These are phyloP conservation scores for Stenogyne calaminthoides DNA, from an alignment of 305 asterid species.

Conservation along the genomic window DNA sequence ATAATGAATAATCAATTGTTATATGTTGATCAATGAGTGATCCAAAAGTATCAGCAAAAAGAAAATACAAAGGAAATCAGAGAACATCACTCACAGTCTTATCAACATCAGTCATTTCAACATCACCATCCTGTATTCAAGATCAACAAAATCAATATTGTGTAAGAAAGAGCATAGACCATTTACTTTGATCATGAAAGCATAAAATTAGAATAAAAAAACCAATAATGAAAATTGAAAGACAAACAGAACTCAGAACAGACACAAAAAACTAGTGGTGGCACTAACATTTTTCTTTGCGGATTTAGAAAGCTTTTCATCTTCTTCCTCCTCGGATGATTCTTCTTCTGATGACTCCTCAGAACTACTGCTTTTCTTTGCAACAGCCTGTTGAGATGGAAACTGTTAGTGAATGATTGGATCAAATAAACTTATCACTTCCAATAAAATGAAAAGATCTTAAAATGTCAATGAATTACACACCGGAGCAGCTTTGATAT, in stretches of 20 bases:
- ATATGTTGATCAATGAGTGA: not conserved
- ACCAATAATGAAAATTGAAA: not conserved
- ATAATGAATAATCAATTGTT: not conserved
- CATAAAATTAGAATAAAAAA: not conserved
- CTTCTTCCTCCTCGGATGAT: constrained; percentile 55
- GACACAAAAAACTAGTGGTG: not conserved
- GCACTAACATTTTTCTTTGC: constrained; percentile 53
- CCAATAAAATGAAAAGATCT: not conserved
- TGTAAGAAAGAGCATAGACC: not conserved
- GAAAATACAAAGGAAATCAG: not conserved
- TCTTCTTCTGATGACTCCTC: constrained; percentile 45
- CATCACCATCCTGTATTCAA: constrained; percentile 43
- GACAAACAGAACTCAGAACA: not conserved
- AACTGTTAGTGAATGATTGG: not conserved
- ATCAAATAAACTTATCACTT: not conserved
- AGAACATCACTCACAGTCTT: constrained; percentile 38
- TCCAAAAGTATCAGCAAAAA: not conserved
- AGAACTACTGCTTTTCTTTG: constrained; percentile 39
- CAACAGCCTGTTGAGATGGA: constrained; percentile 24
- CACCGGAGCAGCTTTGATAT: constrained; percentile 40
- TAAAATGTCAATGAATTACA: not conserved
- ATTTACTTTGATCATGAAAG: not conserved
- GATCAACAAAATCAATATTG: not conserved
- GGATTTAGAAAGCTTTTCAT: constrained; percentile 38
- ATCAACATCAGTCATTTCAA: constrained; percentile 45